These are phyloP conservation scores for Pseudogymnoascus pannorum DNA, from an alignment of 2,329 filamentous ascomycete genomes.

Conservation along the genomic window DNA sequence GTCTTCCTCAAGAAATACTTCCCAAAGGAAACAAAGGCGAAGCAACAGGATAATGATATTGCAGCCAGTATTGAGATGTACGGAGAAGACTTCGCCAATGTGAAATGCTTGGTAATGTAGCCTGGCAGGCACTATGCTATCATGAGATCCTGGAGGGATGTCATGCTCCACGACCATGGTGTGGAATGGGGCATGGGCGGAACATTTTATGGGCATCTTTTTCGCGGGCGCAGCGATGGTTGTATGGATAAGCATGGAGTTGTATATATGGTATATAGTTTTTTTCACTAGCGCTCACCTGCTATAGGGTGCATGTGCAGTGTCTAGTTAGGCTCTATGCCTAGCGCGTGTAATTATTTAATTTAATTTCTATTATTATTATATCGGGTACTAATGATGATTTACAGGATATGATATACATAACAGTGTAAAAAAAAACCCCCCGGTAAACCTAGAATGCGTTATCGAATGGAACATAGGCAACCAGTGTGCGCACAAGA, in stretches of 20 bases:
- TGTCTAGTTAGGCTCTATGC: background rate
- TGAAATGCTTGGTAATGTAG: slow-evolving; percentile 56
- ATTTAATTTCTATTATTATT: background rate
- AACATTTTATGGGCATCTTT: background rate
- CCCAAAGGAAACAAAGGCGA: slow-evolving; percentile 59
- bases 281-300: background rate
- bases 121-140: background rate
- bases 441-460: background rate
- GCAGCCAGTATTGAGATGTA: slow-evolving; percentile 68
- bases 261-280: slow-evolving; percentile 3
- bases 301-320: background rate
- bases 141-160: background rate
- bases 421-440: background rate
- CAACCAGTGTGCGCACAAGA: background rate
- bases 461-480: background rate
- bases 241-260: background rate
- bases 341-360: background rate
- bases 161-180: background rate
- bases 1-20: slow-evolving; percentile 71
- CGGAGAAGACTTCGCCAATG: slow-evolving; percentile 54
- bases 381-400: background rate
- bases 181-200: background rate
- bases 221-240: background rate
- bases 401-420: background rate
- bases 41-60: slow-evolving; percentile 63